These are phyloP conservation scores for Golubevia pallescens DNA, from an alignment of 1,284 basidiomycete species.

Conservation along the genomic window DNA sequence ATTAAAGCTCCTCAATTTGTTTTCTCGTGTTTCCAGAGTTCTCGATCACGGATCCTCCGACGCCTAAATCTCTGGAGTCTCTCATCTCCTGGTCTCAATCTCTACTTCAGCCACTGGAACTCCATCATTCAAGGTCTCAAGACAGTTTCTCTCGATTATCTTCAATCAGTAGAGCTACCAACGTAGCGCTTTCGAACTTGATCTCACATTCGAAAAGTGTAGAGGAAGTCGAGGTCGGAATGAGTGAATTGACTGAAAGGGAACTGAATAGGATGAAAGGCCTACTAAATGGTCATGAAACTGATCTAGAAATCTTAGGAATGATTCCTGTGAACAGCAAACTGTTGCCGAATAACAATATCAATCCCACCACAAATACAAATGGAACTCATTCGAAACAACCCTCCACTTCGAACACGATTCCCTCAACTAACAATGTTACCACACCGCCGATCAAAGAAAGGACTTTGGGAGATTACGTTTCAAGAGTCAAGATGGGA, in stretches of 20 bases:
- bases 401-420: constrained; percentile 1
- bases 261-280: constrained; percentile 48
- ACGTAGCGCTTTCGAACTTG: constrained; percentile 51
- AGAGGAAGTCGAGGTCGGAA: constrained; percentile 25
- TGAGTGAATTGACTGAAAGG: constrained; percentile 27
- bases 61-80: constrained; percentile 36
- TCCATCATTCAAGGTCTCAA: constrained; percentile 9
- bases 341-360: constrained; percentile 23
- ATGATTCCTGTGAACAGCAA: constrained; percentile 46
- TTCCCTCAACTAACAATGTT: constrained; percentile 10
- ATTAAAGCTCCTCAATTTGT: too few species aligned
- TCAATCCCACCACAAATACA: neutral
- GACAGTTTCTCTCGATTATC: constrained; percentile 26
- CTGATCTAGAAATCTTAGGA: constrained; percentile 39
- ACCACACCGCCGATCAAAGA: neutral
- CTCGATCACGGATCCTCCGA: constrained; percentile 32
- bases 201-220: constrained; percentile 44
- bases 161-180: constrained; percentile 39
- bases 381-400: neutral
- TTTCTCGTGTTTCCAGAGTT: constrained; percentile 10
- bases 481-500: constrained; percentile 39
- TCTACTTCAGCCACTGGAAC: constrained; percentile 11
- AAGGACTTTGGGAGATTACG: constrained; percentile 45
- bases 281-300: constrained; percentile 44
- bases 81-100: constrained; percentile 37